Evolutionary conservation across 305 asterid genomes (phyloP).

Genomic region (Fraxinus sp.): DNA sequence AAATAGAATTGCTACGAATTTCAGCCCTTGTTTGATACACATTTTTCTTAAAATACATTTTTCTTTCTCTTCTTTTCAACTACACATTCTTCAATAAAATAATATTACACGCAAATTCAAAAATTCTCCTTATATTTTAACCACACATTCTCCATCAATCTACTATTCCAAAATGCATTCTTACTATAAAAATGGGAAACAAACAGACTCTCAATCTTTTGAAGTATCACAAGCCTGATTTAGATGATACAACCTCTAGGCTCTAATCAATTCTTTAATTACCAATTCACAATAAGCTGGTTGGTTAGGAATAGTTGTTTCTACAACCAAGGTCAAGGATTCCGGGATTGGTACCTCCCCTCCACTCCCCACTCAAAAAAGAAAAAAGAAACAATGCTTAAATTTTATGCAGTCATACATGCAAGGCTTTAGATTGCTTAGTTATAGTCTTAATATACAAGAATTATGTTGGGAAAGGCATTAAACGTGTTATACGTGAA

Average conservation of each 20-base stretch:
- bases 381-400: background rate
- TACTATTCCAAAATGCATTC: too few species aligned
- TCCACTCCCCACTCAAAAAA: background rate
- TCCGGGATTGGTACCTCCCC: background rate
- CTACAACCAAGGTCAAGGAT: background rate
- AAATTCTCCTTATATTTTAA: too few species aligned
- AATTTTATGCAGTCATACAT: background rate
- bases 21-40: too few species aligned
- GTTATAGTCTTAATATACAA: background rate
- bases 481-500: background rate
- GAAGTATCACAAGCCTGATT: background rate
- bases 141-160: too few species aligned
- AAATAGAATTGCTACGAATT: background rate
- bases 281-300: background rate
- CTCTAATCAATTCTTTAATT: background rate
- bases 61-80: too few species aligned
- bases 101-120: too few species aligned
- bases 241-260: background rate
- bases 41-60: too few species aligned
- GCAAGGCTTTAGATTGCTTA: background rate
- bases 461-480: background rate
- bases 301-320: background rate
- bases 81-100: too few species aligned
- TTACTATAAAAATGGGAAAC: too few species aligned
- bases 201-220: background rate